phyloP scores from a whole-genome alignment of 2,329 filamentous ascomycete genomes.

The Ambrosiella cleistominuta region DNA sequence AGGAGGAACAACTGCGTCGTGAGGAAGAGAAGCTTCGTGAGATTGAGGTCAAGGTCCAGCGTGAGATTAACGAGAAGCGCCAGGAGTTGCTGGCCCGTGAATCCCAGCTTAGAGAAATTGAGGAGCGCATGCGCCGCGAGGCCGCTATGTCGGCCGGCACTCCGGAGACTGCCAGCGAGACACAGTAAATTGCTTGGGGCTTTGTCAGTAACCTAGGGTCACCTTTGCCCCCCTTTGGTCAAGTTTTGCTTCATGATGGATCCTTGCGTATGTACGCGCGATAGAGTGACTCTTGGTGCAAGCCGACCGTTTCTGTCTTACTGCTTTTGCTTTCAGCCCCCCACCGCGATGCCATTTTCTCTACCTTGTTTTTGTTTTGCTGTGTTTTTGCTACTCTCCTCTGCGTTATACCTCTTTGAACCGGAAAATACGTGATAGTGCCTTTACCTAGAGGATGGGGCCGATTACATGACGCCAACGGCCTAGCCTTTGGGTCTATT shows the following conservation, averaged over 20 bases:
- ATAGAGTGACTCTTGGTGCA: neutral
- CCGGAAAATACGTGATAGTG: neutral
- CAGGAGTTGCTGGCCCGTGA: conserved; percentile 95
- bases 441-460: too few species aligned
- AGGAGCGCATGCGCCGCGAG: conserved; percentile 90
- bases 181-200: conserved; percentile 23
- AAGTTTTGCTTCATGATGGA: neutral
- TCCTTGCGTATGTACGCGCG: neutral
- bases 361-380: conserved; percentile 4
- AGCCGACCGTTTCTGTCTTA: neutral
- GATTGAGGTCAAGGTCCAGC: conserved; percentile 98
- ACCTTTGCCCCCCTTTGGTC: neutral
- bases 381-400: conserved; percentile 9
- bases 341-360: conserved; percentile 2
- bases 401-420: conserved; percentile 13
- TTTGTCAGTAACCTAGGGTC: conserved; percentile 3
- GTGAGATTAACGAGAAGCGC: conserved; percentile 99
- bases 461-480: too few species aligned
- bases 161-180: conserved; percentile 25
- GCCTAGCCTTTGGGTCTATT: too few species aligned
- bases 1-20: conserved; percentile 97
- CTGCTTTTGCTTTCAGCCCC: neutral
- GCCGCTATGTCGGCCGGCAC: conserved; percentile 35
- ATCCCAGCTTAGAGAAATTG: conserved; percentile 96
- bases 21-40: conserved; percentile 99